A percentile compares a stretch with the other conserved stretches of the same genome.
phyloP scores from a whole-genome alignment of 2,329 filamentous ascomycete species.

The Mycosphaerelloides madeirae region DNA sequence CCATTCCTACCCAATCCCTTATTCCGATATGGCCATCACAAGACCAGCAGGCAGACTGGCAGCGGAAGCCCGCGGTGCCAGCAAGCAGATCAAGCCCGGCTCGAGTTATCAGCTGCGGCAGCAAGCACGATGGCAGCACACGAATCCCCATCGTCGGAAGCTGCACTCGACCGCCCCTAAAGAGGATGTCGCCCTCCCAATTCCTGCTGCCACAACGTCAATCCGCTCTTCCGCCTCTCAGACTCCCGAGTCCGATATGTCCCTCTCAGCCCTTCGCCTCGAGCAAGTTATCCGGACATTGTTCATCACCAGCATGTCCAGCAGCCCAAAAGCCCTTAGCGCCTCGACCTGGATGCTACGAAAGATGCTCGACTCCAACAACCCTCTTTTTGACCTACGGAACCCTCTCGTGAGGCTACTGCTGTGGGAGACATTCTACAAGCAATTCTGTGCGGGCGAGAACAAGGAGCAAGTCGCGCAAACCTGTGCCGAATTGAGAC shows the following conservation, averaged over 20 bases:
- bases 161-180: constrained; percentile 13
- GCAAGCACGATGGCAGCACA: constrained; percentile 7
- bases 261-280: constrained; percentile 61
- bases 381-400: constrained; percentile 60
- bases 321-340: constrained; percentile 62
- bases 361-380: constrained; percentile 64
- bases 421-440: constrained; percentile 79
- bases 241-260: constrained; percentile 33
- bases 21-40: neutral
- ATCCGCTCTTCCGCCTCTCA: neutral
- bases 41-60: neutral
- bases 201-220: neutral
- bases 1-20: too few species aligned
- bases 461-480: constrained; percentile 61
- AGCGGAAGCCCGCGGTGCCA: too few species aligned
- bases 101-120: neutral
- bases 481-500: constrained; percentile 63
- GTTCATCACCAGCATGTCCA: constrained; percentile 64
- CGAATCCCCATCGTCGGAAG: constrained; percentile 9
- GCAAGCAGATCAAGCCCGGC: neutral
- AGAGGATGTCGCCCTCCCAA: constrained; percentile 4
- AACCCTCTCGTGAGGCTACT: constrained; percentile 67
- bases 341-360: constrained; percentile 66
- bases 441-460: constrained; percentile 86
- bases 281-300: constrained; percentile 64